Conservation (phyloP, 805 yeast species). For the Sungouiozyma ichnusensis region DNA sequence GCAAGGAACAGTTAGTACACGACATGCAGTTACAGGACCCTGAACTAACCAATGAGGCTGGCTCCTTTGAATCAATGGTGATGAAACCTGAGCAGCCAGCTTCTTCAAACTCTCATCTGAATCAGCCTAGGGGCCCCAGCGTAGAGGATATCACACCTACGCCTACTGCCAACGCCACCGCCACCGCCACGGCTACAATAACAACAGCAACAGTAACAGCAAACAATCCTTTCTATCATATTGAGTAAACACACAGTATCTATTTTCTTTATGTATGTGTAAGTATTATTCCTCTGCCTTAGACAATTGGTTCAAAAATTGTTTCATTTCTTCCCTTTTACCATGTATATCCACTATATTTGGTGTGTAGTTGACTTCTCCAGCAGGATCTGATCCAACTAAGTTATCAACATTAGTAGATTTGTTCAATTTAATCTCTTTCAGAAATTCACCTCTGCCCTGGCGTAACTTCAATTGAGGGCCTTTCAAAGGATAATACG, state of each 20-base stretch:
- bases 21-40: constrained; percentile 1
- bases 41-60: neutral
- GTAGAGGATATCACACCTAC: neutral
- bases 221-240: neutral
- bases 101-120: neutral
- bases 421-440: constrained; percentile 22
- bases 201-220: neutral
- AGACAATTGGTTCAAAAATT: neutral
- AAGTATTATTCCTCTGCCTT: neutral
- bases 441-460: constrained; percentile 15
- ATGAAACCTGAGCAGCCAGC: neutral
- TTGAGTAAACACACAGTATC: neutral
- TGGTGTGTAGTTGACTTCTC: constrained; percentile 21
- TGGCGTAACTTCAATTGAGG: constrained; percentile 8
- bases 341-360: constrained; percentile 20
- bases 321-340: constrained; percentile 13
- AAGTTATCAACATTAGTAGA: constrained; percentile 24
- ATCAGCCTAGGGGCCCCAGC: neutral
- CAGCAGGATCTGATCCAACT: constrained; percentile 21
- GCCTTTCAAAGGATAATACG: constrained; percentile 15
- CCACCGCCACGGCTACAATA: too few relatives aligned
- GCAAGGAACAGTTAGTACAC: constrained; percentile 3
- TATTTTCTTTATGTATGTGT: neutral
- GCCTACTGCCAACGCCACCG: too few relatives aligned
- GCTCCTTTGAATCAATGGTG: neutral